Base-by-base conservation (phyloP, 805 yeast species). In the Candida awuae region DNA sequence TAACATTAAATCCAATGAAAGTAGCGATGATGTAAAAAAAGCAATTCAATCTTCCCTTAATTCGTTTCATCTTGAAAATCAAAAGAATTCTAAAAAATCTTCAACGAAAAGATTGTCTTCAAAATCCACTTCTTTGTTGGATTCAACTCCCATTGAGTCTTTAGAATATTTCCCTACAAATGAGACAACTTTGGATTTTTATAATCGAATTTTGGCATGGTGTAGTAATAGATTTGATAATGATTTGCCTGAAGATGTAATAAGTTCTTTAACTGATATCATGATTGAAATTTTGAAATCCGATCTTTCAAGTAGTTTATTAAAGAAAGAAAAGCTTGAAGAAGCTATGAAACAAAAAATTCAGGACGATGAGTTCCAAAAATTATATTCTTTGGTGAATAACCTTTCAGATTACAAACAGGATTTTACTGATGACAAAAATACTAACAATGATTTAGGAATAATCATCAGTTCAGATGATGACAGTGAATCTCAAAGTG, bases 171-270 rank as follows among this genome's bases (percentile, higher is more conserved):
- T 68, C 26, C 95, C 95, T 0, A 68, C 73, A 7, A 69, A 73
- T 4, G 69, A 67, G 10, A 70, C 68, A 15, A 78, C 76, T 13
- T 56, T 66, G 2, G 65, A 62, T 22, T 56, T 65, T 0, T 82
- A 77, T 54, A 80, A 76, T 31, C 54, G 65, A 31, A 65, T 86
- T n/a, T 59, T 81, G 43, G 56, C 71, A 0, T 75, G 84, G 76
- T 73, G 83, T 4, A 66, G 71, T 6, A 55, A 62, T 3, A 63
- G 67, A 14, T 59, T 83, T 29, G 82, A 80, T 10, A 67, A 66
- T 35, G 97, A 87, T 55, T 73, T 84, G n/a, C 75, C 88, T 8
- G 86, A 82, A 40, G 84, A 77, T 31, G 73, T 77, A 2, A 68
- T 86, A 2, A 55, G 77, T 16, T 80, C 92, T 3, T 84, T 87